Evolutionary conservation across 768 basidiomycete species (phyloP), one percentile per base, ranked within the genome.

Genomic region (Gymnopilus dilepis): DNA sequence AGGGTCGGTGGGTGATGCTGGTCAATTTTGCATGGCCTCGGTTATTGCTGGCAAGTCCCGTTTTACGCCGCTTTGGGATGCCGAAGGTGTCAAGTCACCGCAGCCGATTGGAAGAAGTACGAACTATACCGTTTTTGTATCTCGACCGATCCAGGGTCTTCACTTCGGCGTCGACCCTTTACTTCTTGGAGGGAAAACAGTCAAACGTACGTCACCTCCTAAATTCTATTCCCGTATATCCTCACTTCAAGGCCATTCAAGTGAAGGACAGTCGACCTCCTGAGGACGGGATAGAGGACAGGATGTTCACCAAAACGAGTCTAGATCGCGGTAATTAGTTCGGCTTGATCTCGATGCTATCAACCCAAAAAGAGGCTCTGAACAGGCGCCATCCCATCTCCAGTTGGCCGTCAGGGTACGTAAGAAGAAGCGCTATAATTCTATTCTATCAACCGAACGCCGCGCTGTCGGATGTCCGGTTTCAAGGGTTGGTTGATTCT

Each of bases 391-490:
- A n/a, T n/a, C 21, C 56, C 28, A 34, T 47, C 56, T 43, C 41
- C 26, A 47, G 37, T 43, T 22, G 19, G 42, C 31, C 21, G 40
- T 22, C 40, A 33, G 56, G 19, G 42, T 57, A 57, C 56, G 56
- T 57, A 57, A 57, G 30, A 33, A 45, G 56, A 57, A 57, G 56
- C 22, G 28, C 52, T 34, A 53, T 53, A 53, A 37, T 37, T 24
- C 34, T 33, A 37, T 37, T 24, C 34, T 33, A 45, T 57, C 56
- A 57, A 43, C 56, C 41, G 37, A 38, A 55, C 34, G 40, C 53
- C 56, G 30, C 42, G 31, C 56, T 19, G 40, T 43, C 56, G 56
- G 41, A 42, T n/a, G 31, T 37, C 42, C 41, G 55, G 30, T 56
- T 31, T 56, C 47, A 50, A 50, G 47, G 40, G 40, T 24, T 42